Evolutionary conservation across 1,139 yeast species (phyloP).

Genomic region (Ogataea hybrid): DNA sequence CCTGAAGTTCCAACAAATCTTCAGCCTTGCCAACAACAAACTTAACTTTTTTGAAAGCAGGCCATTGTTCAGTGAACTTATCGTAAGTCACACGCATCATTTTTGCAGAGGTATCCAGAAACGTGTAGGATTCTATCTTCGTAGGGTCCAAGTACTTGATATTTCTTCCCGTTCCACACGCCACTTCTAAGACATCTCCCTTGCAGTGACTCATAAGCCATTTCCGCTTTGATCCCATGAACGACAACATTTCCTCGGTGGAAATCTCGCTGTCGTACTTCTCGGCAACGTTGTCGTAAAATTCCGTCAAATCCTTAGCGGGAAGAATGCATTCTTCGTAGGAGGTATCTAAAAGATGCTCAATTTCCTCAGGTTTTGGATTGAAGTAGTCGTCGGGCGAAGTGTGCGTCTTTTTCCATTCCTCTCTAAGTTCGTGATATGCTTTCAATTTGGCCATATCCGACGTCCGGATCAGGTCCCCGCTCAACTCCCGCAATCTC

Average conservation of each 20-base stretch:
- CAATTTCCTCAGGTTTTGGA: slow-evolving; percentile 40
- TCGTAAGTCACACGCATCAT: slow-evolving; percentile 84
- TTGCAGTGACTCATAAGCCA: slow-evolving; percentile 76
- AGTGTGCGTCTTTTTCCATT: slow-evolving; percentile 39
- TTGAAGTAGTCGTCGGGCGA: slow-evolving; percentile 23
- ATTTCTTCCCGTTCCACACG: slow-evolving; percentile 96
- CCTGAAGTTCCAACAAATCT: slow-evolving; percentile 56
- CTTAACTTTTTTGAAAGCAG: slow-evolving; percentile 68
- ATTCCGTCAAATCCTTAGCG: slow-evolving; percentile 78
- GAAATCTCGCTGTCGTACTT: slow-evolving; percentile 82
- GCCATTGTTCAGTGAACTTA: slow-evolving; percentile 67
- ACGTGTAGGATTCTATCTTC: slow-evolving; percentile 68
- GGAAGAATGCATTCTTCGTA: slow-evolving; percentile 44
- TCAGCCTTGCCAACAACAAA: slow-evolving; percentile 94
- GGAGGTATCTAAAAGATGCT: slow-evolving; percentile 34
- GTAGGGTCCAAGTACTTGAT: slow-evolving; percentile 67
- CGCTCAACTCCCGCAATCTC: slow-evolving; percentile 53
- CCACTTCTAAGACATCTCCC: slow-evolving; percentile 91
- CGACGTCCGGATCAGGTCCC: slow-evolving; percentile 39
- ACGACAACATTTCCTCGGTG: slow-evolving; percentile 81
- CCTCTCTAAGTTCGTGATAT: slow-evolving; percentile 46
- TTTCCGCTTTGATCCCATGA: slow-evolving; percentile 79
- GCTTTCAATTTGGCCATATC: slow-evolving; percentile 47
- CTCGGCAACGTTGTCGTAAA: slow-evolving; percentile 75
- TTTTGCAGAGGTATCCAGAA: slow-evolving; percentile 75